Evolutionary conservation across 75 land plant species (phyloP), one percentile per base, ranked within the genome.

Genomic region (Sequoiadendron giganteum): DNA sequence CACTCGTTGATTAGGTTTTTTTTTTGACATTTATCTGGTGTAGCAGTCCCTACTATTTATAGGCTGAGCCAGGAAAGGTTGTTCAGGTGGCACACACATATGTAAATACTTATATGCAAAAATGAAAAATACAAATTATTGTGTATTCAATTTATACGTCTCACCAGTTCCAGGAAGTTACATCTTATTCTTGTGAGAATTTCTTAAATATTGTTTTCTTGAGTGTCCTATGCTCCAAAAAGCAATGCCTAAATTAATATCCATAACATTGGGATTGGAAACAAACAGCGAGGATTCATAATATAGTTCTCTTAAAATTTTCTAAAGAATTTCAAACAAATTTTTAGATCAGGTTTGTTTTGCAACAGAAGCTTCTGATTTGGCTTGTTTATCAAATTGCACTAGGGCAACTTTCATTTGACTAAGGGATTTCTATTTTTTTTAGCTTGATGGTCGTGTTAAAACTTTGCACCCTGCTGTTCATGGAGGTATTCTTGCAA

Each of bases 401-500:
- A 47, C 54, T 3, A 82, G 38, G 48, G 14, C 25, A n/a, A 13
- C 10, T 82, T 82, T 47, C 84, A 47, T 82, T 45, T 82, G 54
- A 82, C 43, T 28, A 45, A 82, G 30, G 84, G 6, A 16, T 82
- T 79, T 86, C 42, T 14, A 11, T 47, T 36, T 6, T 40, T 42
- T 89, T 40, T 92, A 98, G 99, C 96, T 98, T 88, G 99, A 97
- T 96, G 99, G 99, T 65, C 95, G 99, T 87, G 97, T 98, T 34
- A 98, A 98, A 88, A 98, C 99, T 34, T 89, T 98, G 85, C 99
- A 98, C 90, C 99, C 99, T 54, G 91, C 83, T 54, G 88, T 98
- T 61, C 99, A 98, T 95, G 99, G 99, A 18, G 99, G 99, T 83
- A 98, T 98, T 90, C 95, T 98, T 91, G 99, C 99, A 90, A 88